Percentiles rank a stretch among this genome's conserved stretches.
These are phyloP conservation scores for Ophiocordyceps australis DNA, from an alignment of 2,329 filamentous ascomycete genomes.

Conservation along the genomic window DNA sequence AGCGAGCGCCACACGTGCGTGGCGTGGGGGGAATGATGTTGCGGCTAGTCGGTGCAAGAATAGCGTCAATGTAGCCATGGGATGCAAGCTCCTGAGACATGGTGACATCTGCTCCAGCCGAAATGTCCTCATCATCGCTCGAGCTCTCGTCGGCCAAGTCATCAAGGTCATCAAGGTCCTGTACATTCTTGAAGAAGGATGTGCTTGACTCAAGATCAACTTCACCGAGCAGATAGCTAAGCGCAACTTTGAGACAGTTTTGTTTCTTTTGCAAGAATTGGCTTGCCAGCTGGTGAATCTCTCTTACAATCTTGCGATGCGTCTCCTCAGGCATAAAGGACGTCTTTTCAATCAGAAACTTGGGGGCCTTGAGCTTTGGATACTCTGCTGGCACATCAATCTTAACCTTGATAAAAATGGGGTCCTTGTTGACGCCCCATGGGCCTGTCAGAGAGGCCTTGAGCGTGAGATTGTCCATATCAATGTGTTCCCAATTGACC, in stretches of 20 bases:
- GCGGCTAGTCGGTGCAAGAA: constrained; percentile 30
- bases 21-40: constrained; percentile 36
- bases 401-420: constrained; percentile 43
- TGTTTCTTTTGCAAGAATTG: constrained; percentile 37
- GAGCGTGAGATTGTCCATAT: constrained; percentile 41
- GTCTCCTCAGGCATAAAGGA: constrained; percentile 40
- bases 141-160: constrained; percentile 58
- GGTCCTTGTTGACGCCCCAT: constrained; percentile 37
- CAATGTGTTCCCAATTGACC: constrained; percentile 44
- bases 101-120: constrained; percentile 31
- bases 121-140: constrained; percentile 49
- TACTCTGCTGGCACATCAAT: constrained; percentile 42
- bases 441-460: constrained; percentile 46
- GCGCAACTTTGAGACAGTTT: constrained; percentile 42
- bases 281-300: constrained; percentile 36
- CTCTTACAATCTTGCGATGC: constrained; percentile 29
- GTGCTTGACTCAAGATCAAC: constrained; percentile 41
- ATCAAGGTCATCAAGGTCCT: constrained; percentile 41
- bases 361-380: constrained; percentile 36
- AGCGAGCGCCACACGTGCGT: constrained; percentile 40
- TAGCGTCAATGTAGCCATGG: constrained; percentile 32
- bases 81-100: constrained; percentile 44
- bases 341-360: constrained; percentile 42
- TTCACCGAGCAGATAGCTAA: constrained; percentile 46
- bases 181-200: constrained; percentile 43